These are phyloP conservation scores for Candida incommunis DNA, from an alignment of 805 yeast species.

Conservation along the genomic window DNA sequence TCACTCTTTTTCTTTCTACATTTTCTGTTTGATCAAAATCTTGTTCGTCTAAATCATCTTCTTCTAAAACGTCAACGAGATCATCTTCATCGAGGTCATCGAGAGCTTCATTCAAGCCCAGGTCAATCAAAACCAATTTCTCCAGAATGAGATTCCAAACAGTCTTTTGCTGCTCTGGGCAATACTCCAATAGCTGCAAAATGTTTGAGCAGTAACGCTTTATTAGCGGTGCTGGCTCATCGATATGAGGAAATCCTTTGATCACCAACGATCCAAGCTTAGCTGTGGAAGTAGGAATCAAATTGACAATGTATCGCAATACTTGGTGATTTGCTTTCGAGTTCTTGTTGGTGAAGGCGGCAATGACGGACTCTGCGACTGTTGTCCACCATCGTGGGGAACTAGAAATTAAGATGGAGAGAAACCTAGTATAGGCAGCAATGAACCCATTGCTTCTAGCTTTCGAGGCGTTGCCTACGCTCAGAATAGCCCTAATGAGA, in stretches of 20 bases:
- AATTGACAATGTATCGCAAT: constrained; percentile 45
- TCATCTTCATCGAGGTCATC: constrained; percentile 67
- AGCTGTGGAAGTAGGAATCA: constrained; percentile 71
- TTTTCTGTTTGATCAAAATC: constrained; percentile 19
- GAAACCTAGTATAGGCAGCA: constrained; percentile 51
- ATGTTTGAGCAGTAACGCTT: constrained; percentile 50
- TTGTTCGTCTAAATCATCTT: not conserved
- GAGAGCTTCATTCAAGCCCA: constrained; percentile 76
- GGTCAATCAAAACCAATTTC: constrained; percentile 73
- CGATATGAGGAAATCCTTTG: constrained; percentile 66
- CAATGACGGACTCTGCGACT: constrained; percentile 54
- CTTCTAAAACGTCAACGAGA: constrained; percentile 31
- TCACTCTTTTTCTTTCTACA: constrained; percentile 18
- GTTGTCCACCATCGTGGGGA: constrained; percentile 85
- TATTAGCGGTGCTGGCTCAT: constrained; percentile 29
- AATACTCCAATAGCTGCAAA: constrained; percentile 46
- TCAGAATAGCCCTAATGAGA: constrained; percentile 48
- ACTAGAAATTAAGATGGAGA: constrained; percentile 67
- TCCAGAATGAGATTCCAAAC: constrained; percentile 76
- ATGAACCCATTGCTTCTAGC: constrained; percentile 30
- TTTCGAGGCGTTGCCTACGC: constrained; percentile 41
- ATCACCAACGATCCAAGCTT: constrained; percentile 45
- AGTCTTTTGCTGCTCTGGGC: constrained; percentile 57
- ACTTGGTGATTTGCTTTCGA: constrained; percentile 45
- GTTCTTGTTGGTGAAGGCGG: constrained; percentile 36